phyloP scores from a whole-genome alignment of 139 green algal species.

The Coccomyxa sp. region DNA sequence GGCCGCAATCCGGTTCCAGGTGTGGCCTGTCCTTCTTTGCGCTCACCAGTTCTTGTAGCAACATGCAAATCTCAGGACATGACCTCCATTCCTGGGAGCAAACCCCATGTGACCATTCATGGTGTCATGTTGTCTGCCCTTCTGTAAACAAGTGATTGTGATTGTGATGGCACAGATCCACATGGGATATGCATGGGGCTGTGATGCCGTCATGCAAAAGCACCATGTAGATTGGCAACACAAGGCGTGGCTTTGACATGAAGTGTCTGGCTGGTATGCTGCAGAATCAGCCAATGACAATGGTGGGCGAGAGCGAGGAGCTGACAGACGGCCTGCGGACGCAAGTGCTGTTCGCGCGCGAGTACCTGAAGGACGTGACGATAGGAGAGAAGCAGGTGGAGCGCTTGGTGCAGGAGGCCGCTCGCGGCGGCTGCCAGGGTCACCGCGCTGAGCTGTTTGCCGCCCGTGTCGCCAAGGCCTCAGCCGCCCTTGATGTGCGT shows the following conservation, averaged over 20 bases:
- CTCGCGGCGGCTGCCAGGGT: constrained; percentile 79
- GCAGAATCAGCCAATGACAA: constrained; percentile 33
- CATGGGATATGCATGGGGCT: too few relatives aligned
- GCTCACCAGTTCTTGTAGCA: too few relatives aligned
- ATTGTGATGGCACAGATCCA: too few relatives aligned
- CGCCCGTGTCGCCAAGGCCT: constrained; percentile 73
- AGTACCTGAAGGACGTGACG: constrained; percentile 91
- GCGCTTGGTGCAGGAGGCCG: constrained; percentile 83
- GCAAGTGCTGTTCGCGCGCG: constrained; percentile 91
- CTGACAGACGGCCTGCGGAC: constrained; percentile 64
- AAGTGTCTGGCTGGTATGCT: background rate
- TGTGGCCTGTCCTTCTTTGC: background rate
- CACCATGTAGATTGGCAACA: too few relatives aligned
- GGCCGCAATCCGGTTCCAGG: constrained; percentile 64
- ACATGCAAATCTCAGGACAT: too few relatives aligned
- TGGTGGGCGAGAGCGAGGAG: constrained; percentile 72
- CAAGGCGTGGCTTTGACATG: too few relatives aligned
- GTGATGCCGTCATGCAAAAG: too few relatives aligned
- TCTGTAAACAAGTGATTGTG: too few relatives aligned
- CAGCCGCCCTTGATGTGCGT: constrained; percentile 73
- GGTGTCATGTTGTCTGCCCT: too few relatives aligned
- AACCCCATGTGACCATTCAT: too few relatives aligned
- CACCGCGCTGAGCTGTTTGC: constrained; percentile 97
- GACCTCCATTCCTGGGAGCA: too few relatives aligned
- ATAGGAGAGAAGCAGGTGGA: constrained; percentile 81